Percentiles rank a stretch among this genome's conserved stretches.
Conservation (phyloP, 768 basidiomycete species). For the Hortiboletus campestris region DNA sequence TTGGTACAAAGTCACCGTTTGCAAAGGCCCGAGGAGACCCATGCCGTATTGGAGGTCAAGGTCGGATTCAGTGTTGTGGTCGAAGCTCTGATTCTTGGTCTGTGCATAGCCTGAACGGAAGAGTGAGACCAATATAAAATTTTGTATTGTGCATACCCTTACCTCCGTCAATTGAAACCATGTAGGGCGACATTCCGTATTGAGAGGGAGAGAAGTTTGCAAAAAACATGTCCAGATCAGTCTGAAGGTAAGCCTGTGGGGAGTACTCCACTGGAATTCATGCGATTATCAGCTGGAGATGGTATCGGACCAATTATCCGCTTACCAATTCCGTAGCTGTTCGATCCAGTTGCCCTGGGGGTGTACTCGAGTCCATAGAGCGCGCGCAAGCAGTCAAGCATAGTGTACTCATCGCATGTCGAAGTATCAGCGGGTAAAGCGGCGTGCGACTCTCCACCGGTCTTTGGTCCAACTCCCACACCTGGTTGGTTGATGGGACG, state of each 20-base stretch:
- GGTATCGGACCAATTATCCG: background rate
- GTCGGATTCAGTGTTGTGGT: slow-evolving; percentile 31
- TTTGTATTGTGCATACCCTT: background rate
- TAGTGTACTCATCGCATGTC: slow-evolving; percentile 31
- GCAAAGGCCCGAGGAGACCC: slow-evolving; percentile 23
- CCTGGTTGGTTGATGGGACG: no score
- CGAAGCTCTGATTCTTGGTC: slow-evolving; percentile 23
- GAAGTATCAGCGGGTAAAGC: slow-evolving; percentile 9
- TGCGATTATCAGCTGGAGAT: background rate
- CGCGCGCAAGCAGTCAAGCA: slow-evolving; percentile 30
- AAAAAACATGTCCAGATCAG: slow-evolving; percentile 28
- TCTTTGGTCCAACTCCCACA: slow-evolving; percentile 20
- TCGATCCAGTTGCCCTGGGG: no score
- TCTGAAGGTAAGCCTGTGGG: slow-evolving; percentile 31
- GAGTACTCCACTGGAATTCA: slow-evolving; percentile 33
- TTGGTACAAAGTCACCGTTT: slow-evolving; percentile 32
- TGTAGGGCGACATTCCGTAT: slow-evolving; percentile 22
- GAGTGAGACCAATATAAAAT: background rate
- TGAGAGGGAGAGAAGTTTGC: slow-evolving; percentile 25
- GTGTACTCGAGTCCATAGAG: slow-evolving; percentile 24
- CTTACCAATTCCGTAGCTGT: no score
- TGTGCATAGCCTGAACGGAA: no score
- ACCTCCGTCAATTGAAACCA: slow-evolving; percentile 35
- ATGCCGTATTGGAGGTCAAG: slow-evolving; percentile 35
- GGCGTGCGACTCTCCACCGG: slow-evolving; percentile 8